phyloP scores from a whole-genome alignment of 2,329 filamentous ascomycete genomes.

The Colletotrichum trifolii region DNA sequence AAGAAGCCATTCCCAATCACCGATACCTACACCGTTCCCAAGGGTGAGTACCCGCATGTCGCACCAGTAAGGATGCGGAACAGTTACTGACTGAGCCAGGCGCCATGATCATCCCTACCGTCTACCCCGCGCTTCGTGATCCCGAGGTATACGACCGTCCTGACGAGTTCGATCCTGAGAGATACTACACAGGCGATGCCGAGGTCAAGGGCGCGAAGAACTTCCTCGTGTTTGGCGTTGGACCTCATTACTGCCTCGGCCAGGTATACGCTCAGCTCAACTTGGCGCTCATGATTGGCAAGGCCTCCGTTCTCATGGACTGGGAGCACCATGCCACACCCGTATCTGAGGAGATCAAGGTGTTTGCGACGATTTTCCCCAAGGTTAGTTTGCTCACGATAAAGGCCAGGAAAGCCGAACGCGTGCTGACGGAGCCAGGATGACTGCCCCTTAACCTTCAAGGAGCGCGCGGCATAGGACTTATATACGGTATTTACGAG shows the following conservation, averaged over 20 bases:
- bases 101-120: conserved; percentile 93
- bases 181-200: conserved; percentile 90
- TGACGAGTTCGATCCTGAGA: conserved; percentile 88
- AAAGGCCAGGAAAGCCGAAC: conserved; percentile 76
- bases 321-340: conserved; percentile 91
- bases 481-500: conserved; percentile 1
- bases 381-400: conserved; percentile 70
- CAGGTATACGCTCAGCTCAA: conserved; percentile 93
- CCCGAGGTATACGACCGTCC: conserved; percentile 92
- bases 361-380: conserved; percentile 98
- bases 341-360: conserved; percentile 91
- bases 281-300: conserved; percentile 88
- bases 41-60: conserved; percentile 63
- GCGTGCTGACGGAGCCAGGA: conserved; percentile 63
- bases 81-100: conserved; percentile 54
- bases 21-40: conserved; percentile 88
- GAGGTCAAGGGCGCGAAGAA: conserved; percentile 91
- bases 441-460: conserved; percentile 83
- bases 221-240: conserved; percentile 94
- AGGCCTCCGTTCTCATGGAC: conserved; percentile 86
- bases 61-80: background rate
- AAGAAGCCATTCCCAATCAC: conserved; percentile 97
- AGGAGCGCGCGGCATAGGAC: conserved; percentile 60
- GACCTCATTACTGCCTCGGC: conserved; percentile 95
- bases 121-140: conserved; percentile 91